phyloP scores from a whole-genome alignment of 192 early-diverging fungal species.

The Backusella macrospora region DNA sequence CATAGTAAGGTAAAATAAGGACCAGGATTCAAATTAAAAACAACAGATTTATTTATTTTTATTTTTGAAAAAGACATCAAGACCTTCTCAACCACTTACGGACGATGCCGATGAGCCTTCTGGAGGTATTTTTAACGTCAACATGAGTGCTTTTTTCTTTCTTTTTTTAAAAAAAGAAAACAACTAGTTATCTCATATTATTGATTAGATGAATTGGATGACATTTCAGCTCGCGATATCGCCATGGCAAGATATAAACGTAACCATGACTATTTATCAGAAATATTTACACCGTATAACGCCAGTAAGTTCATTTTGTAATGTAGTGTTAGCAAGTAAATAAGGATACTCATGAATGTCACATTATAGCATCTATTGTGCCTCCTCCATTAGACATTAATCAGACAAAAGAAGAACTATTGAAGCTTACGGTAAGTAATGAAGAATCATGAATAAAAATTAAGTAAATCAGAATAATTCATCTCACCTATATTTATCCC shows the following conservation, averaged over 20 bases:
- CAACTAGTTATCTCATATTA: background rate
- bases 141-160: background rate
- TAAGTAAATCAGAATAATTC: background rate
- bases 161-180: background rate
- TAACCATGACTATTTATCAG: slow-evolving; percentile 66
- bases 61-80: background rate
- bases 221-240: slow-evolving; percentile 59
- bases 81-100: slow-evolving; percentile 9
- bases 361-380: slow-evolving; percentile 34
- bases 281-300: slow-evolving; percentile 68
- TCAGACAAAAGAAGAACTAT: slow-evolving; percentile 35
- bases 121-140: slow-evolving; percentile 37
- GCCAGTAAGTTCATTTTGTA: slow-evolving; percentile 41
- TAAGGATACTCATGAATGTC: background rate
- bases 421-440: slow-evolving; percentile 24
- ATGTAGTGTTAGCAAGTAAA: background rate
- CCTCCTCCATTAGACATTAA: slow-evolving; percentile 37
- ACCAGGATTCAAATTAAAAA: background rate
- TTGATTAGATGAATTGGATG: slow-evolving; percentile 58
- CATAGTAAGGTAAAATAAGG: slow-evolving; percentile 23
- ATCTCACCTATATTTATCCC: slow-evolving; percentile 18
- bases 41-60: background rate
- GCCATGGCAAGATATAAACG: slow-evolving; percentile 65
- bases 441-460: background rate
- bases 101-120: slow-evolving; percentile 63